Base-by-base conservation (phyloP, 202 grass and related monocot genomes). In the Alloteropsis angusta region DNA sequence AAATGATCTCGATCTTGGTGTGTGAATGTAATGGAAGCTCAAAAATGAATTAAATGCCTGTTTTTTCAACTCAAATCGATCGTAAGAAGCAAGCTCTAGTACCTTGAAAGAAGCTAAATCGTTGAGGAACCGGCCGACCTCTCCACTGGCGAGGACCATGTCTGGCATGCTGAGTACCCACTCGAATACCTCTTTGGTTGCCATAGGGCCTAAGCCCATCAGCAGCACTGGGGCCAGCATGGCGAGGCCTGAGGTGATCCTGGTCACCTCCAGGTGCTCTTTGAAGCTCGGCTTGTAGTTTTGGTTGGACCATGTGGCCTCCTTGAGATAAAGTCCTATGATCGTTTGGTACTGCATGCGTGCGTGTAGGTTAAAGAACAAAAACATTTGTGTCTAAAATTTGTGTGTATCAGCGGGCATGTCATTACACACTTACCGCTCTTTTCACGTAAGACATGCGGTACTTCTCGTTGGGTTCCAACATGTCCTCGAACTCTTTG, bases 391-490 rank as follows among this genome's bases (percentile, higher is more conserved):
- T n/a, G n/a, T n/a, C n/a, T n/a, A n/a, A n/a, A n/a, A n/a, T n/a
- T n/a, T n/a, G n/a, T n/a, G n/a, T n/a, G n/a, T n/a, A n/a, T n/a
- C n/a, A n/a, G n/a, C 38, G 38, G 8, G 38, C 38, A 39, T 39
- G 39, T 42, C 39, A 42, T 6, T 42, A n/a, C n/a, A n/a, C n/a
- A 42, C 54, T 74, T 68, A 86, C 77, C n/a, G 19, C 35, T 9
- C 35, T 41, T 21, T 49, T 57, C 30, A 47, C 57, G 39, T 59
- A 86, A 32, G 50, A 75, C 8, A 80, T 30, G 4, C 68, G 68
- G 14, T 60, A 75, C 59, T 86, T 86, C 60, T 87, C 77, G 5
- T 59, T 52, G 8, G 78, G 70, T 42, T 77, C 21, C 30, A 87
- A 43, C 15, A 42, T 67, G 38, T 50, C 68, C 53, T 87, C 84